Conservation (phyloP, 2,329 filamentous ascomycete genomes). For the Fusarium mundagurra region DNA sequence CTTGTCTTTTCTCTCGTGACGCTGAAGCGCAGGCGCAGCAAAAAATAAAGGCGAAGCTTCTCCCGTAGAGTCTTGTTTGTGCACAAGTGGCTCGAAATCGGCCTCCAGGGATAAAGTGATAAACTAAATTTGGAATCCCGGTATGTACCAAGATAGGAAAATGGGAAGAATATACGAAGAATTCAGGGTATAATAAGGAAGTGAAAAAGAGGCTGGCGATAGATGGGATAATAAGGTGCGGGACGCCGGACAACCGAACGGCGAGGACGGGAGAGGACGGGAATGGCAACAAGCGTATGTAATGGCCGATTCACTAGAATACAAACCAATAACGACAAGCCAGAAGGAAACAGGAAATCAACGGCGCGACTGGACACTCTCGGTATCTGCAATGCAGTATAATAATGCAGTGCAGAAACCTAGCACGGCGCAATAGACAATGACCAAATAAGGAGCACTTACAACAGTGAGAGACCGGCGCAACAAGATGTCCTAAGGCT, state of each 20-base stretch:
- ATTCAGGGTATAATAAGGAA: neutral
- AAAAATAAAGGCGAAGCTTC: constrained; percentile 1
- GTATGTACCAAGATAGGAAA: constrained; percentile 12
- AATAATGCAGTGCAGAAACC: constrained; percentile 11
- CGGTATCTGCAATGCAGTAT: constrained; percentile 3
- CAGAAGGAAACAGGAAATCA: constrained; percentile 11
- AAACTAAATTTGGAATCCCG: constrained; percentile 22
- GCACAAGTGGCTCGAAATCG: constrained; percentile 4
- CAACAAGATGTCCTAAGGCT: neutral
- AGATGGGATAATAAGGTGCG: constrained; percentile 32
- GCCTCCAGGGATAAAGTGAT: neutral
- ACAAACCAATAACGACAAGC: constrained; percentile 17
- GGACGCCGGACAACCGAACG: constrained; percentile 38
- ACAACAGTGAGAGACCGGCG: constrained; percentile 15
- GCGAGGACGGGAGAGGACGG: constrained; percentile 42
- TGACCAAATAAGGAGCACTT: constrained; percentile 26
- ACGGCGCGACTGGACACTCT: constrained; percentile 20
- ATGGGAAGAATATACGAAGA: neutral
- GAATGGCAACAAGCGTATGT: constrained; percentile 31
- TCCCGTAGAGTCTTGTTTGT: constrained; percentile 12
- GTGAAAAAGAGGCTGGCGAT: constrained; percentile 7
- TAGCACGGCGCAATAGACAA: constrained; percentile 20
- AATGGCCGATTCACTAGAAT: constrained; percentile 32
- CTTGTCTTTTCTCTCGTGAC: constrained; percentile 5
- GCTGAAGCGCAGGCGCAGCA: constrained; percentile 16